Conservation (phyloP, 768 basidiomycete species). For the Naganishia vishniacii region DNA sequence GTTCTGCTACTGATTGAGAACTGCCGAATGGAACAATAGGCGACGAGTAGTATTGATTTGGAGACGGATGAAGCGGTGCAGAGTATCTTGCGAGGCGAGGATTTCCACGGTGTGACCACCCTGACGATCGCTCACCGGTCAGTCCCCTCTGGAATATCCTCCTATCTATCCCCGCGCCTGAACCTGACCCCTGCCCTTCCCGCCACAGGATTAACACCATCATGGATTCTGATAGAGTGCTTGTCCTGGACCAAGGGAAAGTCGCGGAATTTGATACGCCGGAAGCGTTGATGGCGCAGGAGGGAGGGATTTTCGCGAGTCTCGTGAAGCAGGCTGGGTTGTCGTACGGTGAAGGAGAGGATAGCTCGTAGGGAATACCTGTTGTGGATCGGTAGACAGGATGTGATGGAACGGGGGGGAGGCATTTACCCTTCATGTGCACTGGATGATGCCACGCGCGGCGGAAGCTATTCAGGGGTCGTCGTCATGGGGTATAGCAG, state of each 20-base stretch:
- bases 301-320: constrained; percentile 63
- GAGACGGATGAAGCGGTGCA: constrained; percentile 86
- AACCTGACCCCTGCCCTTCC: constrained; percentile 23
- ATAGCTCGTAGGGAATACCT: too few relatives aligned
- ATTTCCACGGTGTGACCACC: constrained; percentile 73
- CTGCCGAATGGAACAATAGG: constrained; percentile 47
- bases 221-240: constrained; percentile 71
- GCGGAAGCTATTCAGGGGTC: too few relatives aligned
- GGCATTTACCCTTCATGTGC: too few relatives aligned
- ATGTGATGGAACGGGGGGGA: too few relatives aligned
- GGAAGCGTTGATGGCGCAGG: constrained; percentile 55
- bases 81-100: constrained; percentile 72
- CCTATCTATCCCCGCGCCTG: background rate
- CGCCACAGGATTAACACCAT: constrained; percentile 53
- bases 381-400: too few relatives aligned
- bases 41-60: constrained; percentile 82
- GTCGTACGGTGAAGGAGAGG: too few relatives aligned
- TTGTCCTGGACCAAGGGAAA: constrained; percentile 77
- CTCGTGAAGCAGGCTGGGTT: constrained; percentile 9
- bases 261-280: constrained; percentile 79
- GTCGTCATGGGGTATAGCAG: too few relatives aligned
- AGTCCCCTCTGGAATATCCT: constrained; percentile 10
- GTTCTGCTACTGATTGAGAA: background rate
- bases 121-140: constrained; percentile 72
- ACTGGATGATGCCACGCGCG: too few relatives aligned